Conservation (phyloP, 192 early-diverging fungal genomes). For the Kickxella alabastrina region DNA sequence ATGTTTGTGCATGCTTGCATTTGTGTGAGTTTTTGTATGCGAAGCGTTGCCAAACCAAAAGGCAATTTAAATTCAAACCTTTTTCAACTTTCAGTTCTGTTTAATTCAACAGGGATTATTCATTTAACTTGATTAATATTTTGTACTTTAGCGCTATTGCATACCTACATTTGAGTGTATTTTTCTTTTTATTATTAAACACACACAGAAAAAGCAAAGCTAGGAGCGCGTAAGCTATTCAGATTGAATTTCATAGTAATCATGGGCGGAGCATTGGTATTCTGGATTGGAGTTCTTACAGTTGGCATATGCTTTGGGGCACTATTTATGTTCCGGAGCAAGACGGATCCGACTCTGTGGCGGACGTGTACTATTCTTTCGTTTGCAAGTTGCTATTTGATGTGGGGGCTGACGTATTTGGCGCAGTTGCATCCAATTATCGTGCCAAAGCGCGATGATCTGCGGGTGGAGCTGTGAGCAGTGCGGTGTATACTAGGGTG, state of each 20-base stretch:
- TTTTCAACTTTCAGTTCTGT: neutral
- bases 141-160: neutral
- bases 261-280: slow-evolving; percentile 49
- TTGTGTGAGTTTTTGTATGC: neutral
- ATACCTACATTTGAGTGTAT: neutral
- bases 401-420: slow-evolving; percentile 88
- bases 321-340: slow-evolving; percentile 38
- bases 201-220: too few relatives aligned
- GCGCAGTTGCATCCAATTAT: slow-evolving; percentile 84
- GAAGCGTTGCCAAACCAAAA: too few relatives aligned
- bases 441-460: slow-evolving; percentile 65
- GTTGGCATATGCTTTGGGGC: slow-evolving; percentile 28
- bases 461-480: slow-evolving; percentile 53
- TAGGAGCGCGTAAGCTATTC: neutral
- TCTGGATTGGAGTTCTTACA: slow-evolving; percentile 41
- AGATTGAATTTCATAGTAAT: slow-evolving; percentile 1
- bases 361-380: slow-evolving; percentile 49
- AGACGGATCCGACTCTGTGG: slow-evolving; percentile 51
- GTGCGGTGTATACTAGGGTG: too few relatives aligned
- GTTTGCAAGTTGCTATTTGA: slow-evolving; percentile 50
- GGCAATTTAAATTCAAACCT: neutral
- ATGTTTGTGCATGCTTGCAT: neutral
- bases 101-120: neutral
- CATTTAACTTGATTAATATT: neutral
- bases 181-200: neutral